phyloP scores from a whole-genome alignment of 371 early-diverging fungal species.

The Mucor saturninus region DNA sequence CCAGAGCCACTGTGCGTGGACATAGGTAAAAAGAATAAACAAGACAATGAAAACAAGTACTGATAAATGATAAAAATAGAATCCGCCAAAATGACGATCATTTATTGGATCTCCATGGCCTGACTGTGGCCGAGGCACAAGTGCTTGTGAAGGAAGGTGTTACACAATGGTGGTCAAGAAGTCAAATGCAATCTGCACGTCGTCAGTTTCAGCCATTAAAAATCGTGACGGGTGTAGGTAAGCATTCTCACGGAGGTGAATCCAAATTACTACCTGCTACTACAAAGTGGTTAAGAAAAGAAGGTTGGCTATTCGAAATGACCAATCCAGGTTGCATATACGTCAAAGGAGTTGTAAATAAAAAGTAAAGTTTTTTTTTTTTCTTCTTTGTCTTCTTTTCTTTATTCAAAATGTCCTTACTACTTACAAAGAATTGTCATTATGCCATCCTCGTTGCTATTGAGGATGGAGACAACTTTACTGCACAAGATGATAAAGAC shows the following conservation, averaged over 20 bases:
- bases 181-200: slow-evolving; percentile 57
- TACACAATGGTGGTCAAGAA: slow-evolving; percentile 65
- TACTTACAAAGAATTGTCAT: slow-evolving; percentile 35
- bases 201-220: slow-evolving; percentile 53
- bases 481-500: slow-evolving; percentile 34
- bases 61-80: background rate
- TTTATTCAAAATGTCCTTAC: slow-evolving; percentile 28
- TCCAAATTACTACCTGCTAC: slow-evolving; percentile 64
- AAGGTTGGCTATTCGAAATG: slow-evolving; percentile 64
- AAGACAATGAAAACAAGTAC: slow-evolving; percentile 11
- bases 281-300: slow-evolving; percentile 48
- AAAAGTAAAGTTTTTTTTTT: background rate
- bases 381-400: slow-evolving; percentile 10
- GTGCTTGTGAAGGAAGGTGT: slow-evolving; percentile 65
- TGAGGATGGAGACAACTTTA: slow-evolving; percentile 41
- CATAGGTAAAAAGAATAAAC: slow-evolving; percentile 39
- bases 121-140: slow-evolving; percentile 67
- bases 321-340: slow-evolving; percentile 54
- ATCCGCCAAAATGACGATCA: slow-evolving; percentile 50
- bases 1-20: slow-evolving; percentile 64
- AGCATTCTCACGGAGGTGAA: slow-evolving; percentile 62
- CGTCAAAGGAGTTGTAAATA: slow-evolving; percentile 39
- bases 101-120: slow-evolving; percentile 73
- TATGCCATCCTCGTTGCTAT: slow-evolving; percentile 42
- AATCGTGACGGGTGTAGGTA: slow-evolving; percentile 71